Evolutionary conservation across 805 yeast genomes (phyloP), one percentile per base, ranked within the genome.

Genomic region (Kregervanrija fluxuum): DNA sequence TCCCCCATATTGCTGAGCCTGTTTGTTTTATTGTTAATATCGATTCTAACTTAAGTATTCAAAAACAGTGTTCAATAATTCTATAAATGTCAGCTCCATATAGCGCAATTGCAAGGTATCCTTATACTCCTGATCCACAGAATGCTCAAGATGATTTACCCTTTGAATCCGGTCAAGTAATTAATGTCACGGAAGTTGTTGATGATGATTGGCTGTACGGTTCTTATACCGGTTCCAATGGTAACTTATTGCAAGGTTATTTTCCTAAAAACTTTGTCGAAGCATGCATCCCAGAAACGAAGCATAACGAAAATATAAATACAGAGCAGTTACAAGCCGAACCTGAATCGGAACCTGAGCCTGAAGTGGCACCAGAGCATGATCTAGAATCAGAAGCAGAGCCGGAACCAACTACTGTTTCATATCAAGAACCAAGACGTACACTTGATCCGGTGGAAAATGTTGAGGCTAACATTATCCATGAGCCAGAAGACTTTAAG

Each of bases 161-260:
- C 32, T 90, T 91, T 54, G 61, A 62, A 0, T 76, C 69, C 4
- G 90, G 85, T 15, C 88, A 85, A 60, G 51, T 75, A 30, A 82
- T 91, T 51, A 76, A 79, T 3, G 96, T 91, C 28, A 79, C 82
- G 5, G 79, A 77, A 34, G 71, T 86, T 43, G 96, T 88, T 53
- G 97, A 91, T 61, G 95, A 81, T 6, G 96, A 90, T 50, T 93
- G 98, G 98, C 84, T 77, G 58, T 69, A 75, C 35, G 99, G 99
- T 3, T 66, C 71, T 4, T 84, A 75, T 54, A 56, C 55, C 3
- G 74, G 67, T 48, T 32, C 40, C 4, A 66, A 67, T 31, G 86
- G 86, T 5, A 56, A 50, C 9, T 37, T 53, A 22, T 64, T 66
- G 38, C 64, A 75, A 15, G 99, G 99, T 8, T 81, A 90, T 68